Evolutionary conservation across 768 basidiomycete species (phyloP), one percentile per base, ranked within the genome.

Genomic region (Boletus barrowsii): DNA sequence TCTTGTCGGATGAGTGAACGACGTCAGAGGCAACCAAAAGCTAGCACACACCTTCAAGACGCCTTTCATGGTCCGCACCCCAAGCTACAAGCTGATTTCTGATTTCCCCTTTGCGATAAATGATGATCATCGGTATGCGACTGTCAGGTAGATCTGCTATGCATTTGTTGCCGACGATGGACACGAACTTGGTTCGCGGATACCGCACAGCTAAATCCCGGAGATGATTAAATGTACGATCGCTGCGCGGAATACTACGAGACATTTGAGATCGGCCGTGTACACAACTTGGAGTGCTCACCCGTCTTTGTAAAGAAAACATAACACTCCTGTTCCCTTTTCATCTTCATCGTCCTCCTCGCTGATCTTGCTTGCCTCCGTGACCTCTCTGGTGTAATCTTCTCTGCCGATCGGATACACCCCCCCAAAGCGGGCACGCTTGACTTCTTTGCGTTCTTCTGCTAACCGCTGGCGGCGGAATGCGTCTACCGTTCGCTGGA

Each of bases 271-370:
- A 14, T 11, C 10, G 36, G 36, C 30, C 10, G 36, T 5, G 51
- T 24, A 24, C 37, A 47, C 32, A 32, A 33, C 45, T 29, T 39
- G 18, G 20, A 37, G 6, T 17, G 73, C 91, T 62, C 68, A 95
- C 96, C 88, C 87, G 62, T 97, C 94, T 71, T 97, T 98, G 75
- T 94, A 98, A 35, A 99, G 72, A 67, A 95, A 90, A 51, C 94
- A 96, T 8, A 98, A 83, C 2, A 98, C 94, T 0, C 93, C 94
- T 0, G 93, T 98, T 0, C 95, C 96, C 58, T 73, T 78, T 47
- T 83, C 80, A 55, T 82, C 78, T 10, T 81, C 76, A 47, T 88
- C 86, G 26, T 79, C 87, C 8, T 80, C 79, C 49, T 88, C 83
- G 57, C 83, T 76, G 10, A 82, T 68, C 54, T 80, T 80, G 71